Conservation (phyloP, 2,329 filamentous ascomycete species). For the Parafenestella ontariensis region DNA sequence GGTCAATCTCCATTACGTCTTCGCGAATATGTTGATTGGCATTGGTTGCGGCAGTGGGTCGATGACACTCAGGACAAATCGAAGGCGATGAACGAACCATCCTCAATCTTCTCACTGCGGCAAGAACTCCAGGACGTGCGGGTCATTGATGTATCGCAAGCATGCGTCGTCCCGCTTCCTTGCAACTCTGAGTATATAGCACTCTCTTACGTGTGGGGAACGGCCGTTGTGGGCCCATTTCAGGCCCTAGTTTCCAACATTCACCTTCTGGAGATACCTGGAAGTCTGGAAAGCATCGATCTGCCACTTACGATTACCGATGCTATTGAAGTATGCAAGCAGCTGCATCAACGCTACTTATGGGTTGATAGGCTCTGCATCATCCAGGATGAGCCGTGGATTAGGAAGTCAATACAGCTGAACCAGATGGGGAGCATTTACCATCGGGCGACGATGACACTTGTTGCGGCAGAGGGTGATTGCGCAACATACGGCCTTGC, state of each 20-base stretch:
- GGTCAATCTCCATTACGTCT: background rate
- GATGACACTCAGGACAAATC: too few species aligned
- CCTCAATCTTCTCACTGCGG: background rate
- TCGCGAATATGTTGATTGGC: background rate
- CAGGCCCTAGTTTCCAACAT: background rate
- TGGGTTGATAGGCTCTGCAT: conserved; percentile 13
- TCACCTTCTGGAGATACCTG: background rate
- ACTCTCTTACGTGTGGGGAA: conserved; percentile 10
- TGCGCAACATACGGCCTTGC: background rate
- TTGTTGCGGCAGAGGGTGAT: conserved; percentile 6
- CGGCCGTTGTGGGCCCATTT: background rate
- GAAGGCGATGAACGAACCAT: too few species aligned
- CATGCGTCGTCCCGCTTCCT: conserved; percentile 1
- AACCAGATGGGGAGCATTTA: conserved; percentile 16
- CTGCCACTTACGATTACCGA: conserved; percentile 5
- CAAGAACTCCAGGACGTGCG: conserved; percentile 1
- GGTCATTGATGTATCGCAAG: conserved; percentile 4
- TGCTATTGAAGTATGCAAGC: conserved; percentile 1
- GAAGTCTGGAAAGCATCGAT: background rate
- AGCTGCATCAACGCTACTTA: conserved; percentile 1
- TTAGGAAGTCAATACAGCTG: conserved; percentile 1
- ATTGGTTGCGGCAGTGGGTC: background rate
- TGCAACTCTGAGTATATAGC: background rate
- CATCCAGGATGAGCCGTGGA: conserved; percentile 1
- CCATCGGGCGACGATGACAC: conserved; percentile 1